Base-by-base conservation (phyloP, 306 rosid species). In the Acacia confusa region DNA sequence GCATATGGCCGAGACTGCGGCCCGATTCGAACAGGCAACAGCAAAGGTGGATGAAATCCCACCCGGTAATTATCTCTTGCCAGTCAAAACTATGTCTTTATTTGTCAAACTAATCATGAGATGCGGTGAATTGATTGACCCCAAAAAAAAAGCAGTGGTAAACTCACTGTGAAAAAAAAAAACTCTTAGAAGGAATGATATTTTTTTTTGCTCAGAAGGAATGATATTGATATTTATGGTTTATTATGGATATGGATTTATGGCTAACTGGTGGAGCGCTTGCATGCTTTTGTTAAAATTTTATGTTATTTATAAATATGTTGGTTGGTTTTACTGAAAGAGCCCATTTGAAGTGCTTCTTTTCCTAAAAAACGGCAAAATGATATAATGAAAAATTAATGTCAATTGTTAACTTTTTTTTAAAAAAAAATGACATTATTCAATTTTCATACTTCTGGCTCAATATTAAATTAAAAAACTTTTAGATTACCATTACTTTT, bases 41-140 rank as follows among this genome's bases (percentile, higher is more conserved):
- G 36, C 78, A 14, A 30, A 76, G 27, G 27, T 28, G 66, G 81
- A 82, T 57, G 72, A 28, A 43, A 44, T 3, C 76, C 43, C 58
- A 48, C 24, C 20, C 4, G 43, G 47, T 52, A 73, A 73, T 63
- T 5, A 63, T 52, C 34, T 20, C 44, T 52, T 0, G 34, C 47
- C 66, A 12, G 78, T 74, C 78, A 74, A 69, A 69, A 27, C 11
- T 1, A 10, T 20, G 32, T 28, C 25, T 32, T 20, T 10, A 17
- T 70, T 47, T 53, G 40, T 16, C 60, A 27, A 7, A 4, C 53
- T 45, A 15, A 72, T 47, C 38, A 72, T 27, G 34, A 25, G 16
- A 25, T 24, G 34, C 1, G 25, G 28, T 10, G 64, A 57, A 60
- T 25, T 60, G 66, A 60, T 6, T 24, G 7, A 34, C 38, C 38